phyloP scores from a whole-genome alignment of 139 green algal genomes.

The Ettlia oleoabundans region DNA sequence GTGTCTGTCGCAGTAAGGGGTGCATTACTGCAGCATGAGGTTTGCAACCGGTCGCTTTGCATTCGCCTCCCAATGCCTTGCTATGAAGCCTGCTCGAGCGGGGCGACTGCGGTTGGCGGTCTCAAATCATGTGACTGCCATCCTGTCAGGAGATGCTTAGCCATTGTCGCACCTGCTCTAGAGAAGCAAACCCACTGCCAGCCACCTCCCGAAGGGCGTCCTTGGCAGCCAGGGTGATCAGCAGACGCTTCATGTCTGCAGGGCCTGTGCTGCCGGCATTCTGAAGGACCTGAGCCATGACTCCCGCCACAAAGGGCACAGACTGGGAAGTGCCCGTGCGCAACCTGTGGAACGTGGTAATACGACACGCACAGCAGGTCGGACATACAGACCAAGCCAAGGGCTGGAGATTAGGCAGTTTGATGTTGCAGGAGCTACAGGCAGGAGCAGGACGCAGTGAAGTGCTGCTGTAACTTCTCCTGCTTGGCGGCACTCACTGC shows the following conservation, averaged over 20 bases:
- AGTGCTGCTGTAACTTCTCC: no score
- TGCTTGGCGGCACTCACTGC: conserved; percentile 46
- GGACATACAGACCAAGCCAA: not conserved
- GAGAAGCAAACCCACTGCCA: not conserved
- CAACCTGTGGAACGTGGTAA: no score
- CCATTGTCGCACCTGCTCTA: not conserved
- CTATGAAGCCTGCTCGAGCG: no score
- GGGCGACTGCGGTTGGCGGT: no score
- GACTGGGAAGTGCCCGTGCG: conserved; percentile 44
- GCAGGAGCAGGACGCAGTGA: no score
- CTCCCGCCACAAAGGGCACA: conserved; percentile 42
- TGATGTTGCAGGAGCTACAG: no score
- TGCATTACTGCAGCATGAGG: no score
- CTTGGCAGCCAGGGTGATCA: not conserved
- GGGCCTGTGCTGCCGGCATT: conserved; percentile 21
- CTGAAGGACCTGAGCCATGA: conserved; percentile 37
- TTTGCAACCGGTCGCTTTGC: no score
- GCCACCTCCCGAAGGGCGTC: not conserved
- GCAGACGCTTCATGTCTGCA: not conserved
- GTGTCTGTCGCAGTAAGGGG: no score
- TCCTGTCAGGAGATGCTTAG: not conserved
- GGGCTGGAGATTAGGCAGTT: no score
- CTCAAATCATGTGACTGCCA: not conserved
- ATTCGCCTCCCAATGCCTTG: no score
- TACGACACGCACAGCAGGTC: no score